phyloP scores from a whole-genome alignment of 192 early-diverging fungal species.

The Bifiguratus adelaidae region DNA sequence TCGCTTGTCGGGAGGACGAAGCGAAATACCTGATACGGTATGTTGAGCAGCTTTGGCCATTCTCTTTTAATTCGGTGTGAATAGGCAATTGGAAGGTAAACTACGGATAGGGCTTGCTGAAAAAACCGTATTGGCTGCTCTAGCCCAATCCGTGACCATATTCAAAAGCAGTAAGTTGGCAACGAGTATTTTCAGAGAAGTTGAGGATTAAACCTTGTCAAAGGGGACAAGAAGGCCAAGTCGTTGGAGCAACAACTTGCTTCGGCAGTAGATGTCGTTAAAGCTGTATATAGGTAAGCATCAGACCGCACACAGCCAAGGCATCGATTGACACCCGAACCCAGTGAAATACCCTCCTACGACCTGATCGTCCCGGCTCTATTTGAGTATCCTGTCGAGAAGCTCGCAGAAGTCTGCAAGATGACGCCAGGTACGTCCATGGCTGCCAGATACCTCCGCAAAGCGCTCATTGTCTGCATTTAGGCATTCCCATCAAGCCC shows the following conservation, averaged over 20 bases:
- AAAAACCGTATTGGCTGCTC: constrained; percentile 76
- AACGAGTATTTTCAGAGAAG: too few species aligned
- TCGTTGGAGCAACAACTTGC: constrained; percentile 26
- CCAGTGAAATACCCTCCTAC: constrained; percentile 87
- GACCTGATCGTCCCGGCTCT: constrained; percentile 84
- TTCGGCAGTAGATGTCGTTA: constrained; percentile 37
- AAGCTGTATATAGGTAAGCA: constrained; percentile 56
- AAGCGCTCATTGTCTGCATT: background rate
- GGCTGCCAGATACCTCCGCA: background rate
- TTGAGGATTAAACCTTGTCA: too few species aligned
- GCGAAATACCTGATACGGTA: constrained; percentile 81
- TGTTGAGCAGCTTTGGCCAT: background rate
- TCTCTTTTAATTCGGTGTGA: background rate
- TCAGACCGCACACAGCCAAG: background rate
- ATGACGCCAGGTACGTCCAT: constrained; percentile 62
- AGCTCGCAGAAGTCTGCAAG: constrained; percentile 69
- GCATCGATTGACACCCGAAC: background rate
- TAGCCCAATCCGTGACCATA: constrained; percentile 49
- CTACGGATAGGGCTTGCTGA: constrained; percentile 95
- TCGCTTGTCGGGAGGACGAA: constrained; percentile 66
- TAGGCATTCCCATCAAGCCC: constrained; percentile 93
- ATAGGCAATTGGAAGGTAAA: constrained; percentile 82
- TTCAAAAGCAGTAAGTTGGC: constrained; percentile 14
- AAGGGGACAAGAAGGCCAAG: background rate
- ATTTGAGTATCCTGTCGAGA: constrained; percentile 60